These are phyloP conservation scores for Nakaseomyces uthaithaninus DNA, from an alignment of 1,139 yeast species.

Conservation along the genomic window DNA sequence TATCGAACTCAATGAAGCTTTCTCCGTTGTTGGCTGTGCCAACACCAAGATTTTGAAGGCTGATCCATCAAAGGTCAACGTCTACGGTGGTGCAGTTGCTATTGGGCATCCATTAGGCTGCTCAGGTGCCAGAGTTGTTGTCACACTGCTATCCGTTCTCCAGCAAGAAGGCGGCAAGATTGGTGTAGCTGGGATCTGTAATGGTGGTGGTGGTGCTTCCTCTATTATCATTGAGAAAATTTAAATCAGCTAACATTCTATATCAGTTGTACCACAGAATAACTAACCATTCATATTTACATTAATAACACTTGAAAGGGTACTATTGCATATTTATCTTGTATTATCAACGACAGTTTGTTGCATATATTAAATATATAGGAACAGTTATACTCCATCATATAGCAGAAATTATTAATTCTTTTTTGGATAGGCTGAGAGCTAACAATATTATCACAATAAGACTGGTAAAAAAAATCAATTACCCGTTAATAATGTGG, in stretches of 20 bases:
- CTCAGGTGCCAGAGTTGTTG: constrained; percentile 92
- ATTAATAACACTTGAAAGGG: too few relatives aligned
- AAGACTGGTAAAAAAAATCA: too few relatives aligned
- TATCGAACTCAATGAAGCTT: constrained; percentile 94
- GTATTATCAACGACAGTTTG: too few relatives aligned
- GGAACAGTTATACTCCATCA: too few relatives aligned
- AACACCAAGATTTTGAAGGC: constrained; percentile 68
- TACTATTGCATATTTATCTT: too few relatives aligned
- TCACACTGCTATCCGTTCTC: constrained; percentile 71
- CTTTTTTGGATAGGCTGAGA: too few relatives aligned
- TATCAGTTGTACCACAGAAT: too few relatives aligned
- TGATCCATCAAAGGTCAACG: constrained; percentile 67
- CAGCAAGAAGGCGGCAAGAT: constrained; percentile 76
- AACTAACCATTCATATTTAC: too few relatives aligned
- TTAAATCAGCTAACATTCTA: constrained; percentile 12
- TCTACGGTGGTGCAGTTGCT: constrained; percentile 97
- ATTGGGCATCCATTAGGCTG: constrained; percentile 94
- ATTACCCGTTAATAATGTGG: too few relatives aligned
- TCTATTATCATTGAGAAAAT: constrained; percentile 63
- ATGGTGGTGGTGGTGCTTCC: constrained; percentile 99
- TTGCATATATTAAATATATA: too few relatives aligned
- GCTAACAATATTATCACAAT: too few relatives aligned
- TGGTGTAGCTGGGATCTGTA: constrained; percentile 94
- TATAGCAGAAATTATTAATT: too few relatives aligned
- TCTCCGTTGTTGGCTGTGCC: constrained; percentile 90